Percentiles rank a stretch among this genome's conserved stretches.
Evolutionary conservation across 139 green algal species (phyloP).

Genomic region (Desmodesmus armatus): DNA sequence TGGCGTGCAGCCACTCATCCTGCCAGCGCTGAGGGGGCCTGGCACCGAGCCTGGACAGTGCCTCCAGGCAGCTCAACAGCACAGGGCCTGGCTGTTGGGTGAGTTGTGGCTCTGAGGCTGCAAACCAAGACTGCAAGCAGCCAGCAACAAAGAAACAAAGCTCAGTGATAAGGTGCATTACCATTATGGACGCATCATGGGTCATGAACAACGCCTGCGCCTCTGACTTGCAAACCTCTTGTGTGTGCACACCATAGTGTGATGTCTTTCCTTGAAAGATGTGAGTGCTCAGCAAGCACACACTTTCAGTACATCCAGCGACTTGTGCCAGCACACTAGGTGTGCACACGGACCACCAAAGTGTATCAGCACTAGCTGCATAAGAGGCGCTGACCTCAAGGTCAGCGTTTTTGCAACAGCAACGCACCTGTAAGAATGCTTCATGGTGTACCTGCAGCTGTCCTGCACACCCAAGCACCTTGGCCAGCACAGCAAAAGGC

Average conservation of each 20-base stretch:
- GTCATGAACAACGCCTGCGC: not conserved
- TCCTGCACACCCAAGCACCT: not conserved
- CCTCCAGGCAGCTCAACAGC: not conserved
- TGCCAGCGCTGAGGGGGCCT: not conserved
- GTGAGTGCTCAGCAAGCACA: not conserved
- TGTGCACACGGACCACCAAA: no score
- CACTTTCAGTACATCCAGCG: not conserved
- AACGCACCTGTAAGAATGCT: slow-evolving; percentile 10
- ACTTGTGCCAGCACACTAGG: no score
- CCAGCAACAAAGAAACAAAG: no score
- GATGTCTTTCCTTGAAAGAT: no score
- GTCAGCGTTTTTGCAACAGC: no score
- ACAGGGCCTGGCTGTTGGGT: not conserved
- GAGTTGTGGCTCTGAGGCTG: not conserved
- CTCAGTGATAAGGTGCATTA: no score
- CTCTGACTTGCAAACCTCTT: no score
- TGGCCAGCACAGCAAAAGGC: not conserved
- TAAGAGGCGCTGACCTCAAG: no score
- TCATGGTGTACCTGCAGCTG: slow-evolving; percentile 6
- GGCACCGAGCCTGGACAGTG: not conserved
- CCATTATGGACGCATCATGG: not conserved
- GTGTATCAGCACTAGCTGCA: no score
- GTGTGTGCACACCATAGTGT: no score
- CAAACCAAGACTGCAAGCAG: slow-evolving; percentile 24
- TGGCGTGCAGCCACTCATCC: not conserved